Evolutionary conservation across 1,139 yeast species (phyloP).

Genomic region (Lodderomyces parapsilosis): DNA sequence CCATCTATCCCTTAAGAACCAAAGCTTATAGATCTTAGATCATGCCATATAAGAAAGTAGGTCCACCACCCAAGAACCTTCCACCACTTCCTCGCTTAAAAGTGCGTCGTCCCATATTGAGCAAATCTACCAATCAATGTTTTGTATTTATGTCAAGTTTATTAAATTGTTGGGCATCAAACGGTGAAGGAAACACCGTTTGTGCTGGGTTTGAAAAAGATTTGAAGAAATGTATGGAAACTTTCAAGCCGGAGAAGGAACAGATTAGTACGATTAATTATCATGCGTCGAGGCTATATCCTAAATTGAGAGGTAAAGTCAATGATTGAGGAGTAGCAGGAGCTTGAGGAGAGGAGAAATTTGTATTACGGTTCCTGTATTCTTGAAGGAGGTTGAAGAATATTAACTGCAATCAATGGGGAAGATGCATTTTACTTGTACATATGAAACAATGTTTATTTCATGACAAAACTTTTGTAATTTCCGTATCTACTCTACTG

Average conservation of each 20-base stretch:
- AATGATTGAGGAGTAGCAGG: conserved; percentile 47
- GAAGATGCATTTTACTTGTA: too few species aligned
- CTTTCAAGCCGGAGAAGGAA: conserved; percentile 48
- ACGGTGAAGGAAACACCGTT: conserved; percentile 74
- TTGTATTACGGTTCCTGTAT: too few species aligned
- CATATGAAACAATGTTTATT: too few species aligned
- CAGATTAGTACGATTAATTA: conserved; percentile 60
- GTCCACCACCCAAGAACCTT: conserved; percentile 33
- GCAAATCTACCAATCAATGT: conserved; percentile 68
- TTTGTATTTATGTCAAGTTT: conserved; percentile 79
- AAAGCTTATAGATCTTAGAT: too few species aligned
- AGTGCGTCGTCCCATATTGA: conserved; percentile 63
- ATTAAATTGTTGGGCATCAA: conserved; percentile 94
- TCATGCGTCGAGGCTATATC: conserved; percentile 79
- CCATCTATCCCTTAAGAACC: too few species aligned
- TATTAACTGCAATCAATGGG: too few species aligned
- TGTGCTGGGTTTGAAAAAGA: conserved; percentile 64
- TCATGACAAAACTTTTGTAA: too few species aligned
- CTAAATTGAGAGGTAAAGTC: conserved; percentile 73
- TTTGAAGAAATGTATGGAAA: conserved; percentile 48
- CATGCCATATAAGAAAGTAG: conserved; percentile 33
- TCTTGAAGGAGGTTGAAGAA: too few species aligned
- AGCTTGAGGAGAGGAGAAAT: not conserved
- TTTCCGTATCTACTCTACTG: too few species aligned
- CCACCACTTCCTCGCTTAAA: conserved; percentile 78